These are phyloP conservation scores for Apodospora peruviana DNA, from an alignment of 495 filamentous ascomycete species.

Conservation along the genomic window DNA sequence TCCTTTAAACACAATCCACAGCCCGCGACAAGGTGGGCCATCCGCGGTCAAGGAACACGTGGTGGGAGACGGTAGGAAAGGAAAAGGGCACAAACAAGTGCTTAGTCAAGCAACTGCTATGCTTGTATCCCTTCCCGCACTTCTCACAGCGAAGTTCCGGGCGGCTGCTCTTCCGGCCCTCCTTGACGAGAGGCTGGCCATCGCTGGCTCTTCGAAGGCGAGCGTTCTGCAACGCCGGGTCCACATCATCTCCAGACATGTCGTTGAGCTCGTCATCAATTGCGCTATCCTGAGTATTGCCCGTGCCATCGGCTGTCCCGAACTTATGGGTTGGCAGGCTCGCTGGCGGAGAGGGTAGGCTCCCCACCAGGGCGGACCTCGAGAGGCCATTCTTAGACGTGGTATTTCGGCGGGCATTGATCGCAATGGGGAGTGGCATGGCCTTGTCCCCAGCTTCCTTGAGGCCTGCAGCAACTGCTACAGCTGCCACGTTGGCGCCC, in stretches of 20 bases:
- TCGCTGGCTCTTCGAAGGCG: constrained; percentile 80
- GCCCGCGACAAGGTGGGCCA: constrained; percentile 13
- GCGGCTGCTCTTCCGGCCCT: constrained; percentile 66
- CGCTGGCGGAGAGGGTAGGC: constrained; percentile 52
- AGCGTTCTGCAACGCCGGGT: constrained; percentile 57
- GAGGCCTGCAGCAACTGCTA: constrained; percentile 65
- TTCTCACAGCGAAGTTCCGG: constrained; percentile 92
- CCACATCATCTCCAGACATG: constrained; percentile 51
- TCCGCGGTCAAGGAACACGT: constrained; percentile 25
- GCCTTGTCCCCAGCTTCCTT: constrained; percentile 55
- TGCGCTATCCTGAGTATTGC: constrained; percentile 47
- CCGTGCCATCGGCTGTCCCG: constrained; percentile 30
- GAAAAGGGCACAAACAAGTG: constrained; percentile 92
- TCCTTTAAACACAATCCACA: constrained; percentile 17
- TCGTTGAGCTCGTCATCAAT: constrained; percentile 54
- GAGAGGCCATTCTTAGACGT: constrained; percentile 41
- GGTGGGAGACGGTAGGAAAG: constrained; percentile 38
- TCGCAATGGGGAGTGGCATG: constrained; percentile 44
- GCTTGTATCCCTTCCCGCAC: constrained; percentile 99
- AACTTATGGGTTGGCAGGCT: constrained; percentile 41
- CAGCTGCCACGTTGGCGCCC: constrained; percentile 64
- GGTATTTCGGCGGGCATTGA: constrained; percentile 44
- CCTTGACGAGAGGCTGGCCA: constrained; percentile 72
- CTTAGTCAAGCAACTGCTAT: constrained; percentile 99
- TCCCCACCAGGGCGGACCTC: constrained; percentile 43